Conservation (phyloP, 2,329 filamentous ascomycete species). For the Beauveria australis region DNA sequence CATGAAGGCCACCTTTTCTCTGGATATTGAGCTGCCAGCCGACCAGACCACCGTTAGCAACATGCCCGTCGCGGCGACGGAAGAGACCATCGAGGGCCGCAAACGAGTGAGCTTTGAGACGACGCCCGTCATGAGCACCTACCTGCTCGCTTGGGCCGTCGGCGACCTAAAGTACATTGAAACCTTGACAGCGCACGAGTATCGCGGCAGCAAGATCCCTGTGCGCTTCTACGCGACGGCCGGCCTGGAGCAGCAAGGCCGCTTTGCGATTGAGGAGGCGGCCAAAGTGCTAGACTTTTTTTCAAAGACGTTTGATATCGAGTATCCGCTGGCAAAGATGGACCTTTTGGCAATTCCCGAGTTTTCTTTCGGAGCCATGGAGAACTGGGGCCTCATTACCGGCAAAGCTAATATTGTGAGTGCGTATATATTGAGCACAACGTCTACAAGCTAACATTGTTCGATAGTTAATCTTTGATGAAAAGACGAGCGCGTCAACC, state of each 20-base stretch:
- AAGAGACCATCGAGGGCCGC: constrained; percentile 61
- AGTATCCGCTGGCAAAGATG: constrained; percentile 45
- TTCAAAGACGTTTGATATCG: constrained; percentile 82
- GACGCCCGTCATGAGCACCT: constrained; percentile 91
- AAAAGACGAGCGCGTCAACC: constrained; percentile 83
- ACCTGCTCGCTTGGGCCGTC: constrained; percentile 87
- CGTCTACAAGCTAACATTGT: not conserved
- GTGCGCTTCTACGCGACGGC: constrained; percentile 91
- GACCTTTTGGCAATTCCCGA: constrained; percentile 87
- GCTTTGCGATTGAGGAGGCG: constrained; percentile 82
- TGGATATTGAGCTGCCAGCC: constrained; percentile 86
- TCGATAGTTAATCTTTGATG: constrained; percentile 62
- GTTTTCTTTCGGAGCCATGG: constrained; percentile 92
- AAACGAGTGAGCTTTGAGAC: constrained; percentile 89
- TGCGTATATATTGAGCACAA: not conserved
- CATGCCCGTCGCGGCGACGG: constrained; percentile 83
- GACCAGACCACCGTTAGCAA: constrained; percentile 88
- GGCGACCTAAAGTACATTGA: constrained; percentile 92
- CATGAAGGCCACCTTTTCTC: constrained; percentile 84
- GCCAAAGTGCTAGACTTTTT: constrained; percentile 89
- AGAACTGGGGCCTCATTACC: constrained; percentile 95
- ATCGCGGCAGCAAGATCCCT: constrained; percentile 81
- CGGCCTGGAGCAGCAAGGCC: constrained; percentile 80
- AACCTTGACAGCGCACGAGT: constrained; percentile 81
- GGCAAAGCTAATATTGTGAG: constrained; percentile 65